These are phyloP conservation scores for Russula earlei DNA, from an alignment of 768 basidiomycete species.

Conservation along the genomic window DNA sequence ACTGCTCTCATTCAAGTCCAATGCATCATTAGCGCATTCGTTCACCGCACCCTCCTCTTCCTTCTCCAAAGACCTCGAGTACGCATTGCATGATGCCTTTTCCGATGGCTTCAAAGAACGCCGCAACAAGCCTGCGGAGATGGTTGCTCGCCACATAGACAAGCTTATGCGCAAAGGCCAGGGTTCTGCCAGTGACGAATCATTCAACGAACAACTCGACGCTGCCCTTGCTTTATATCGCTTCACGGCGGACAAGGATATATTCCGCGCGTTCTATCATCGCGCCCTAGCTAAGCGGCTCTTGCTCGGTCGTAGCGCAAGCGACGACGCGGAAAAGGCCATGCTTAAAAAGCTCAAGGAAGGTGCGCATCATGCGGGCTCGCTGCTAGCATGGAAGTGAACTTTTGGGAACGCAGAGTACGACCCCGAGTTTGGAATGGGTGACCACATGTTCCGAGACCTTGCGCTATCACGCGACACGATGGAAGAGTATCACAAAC, in stretches of 20 bases:
- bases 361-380: constrained; percentile 28
- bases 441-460: constrained; percentile 94
- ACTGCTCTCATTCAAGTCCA: constrained; percentile 58
- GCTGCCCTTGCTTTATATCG: constrained; percentile 66
- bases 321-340: constrained; percentile 75
- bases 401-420: constrained; percentile 46
- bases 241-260: constrained; percentile 87
- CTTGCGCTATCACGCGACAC: constrained; percentile 66
- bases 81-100: constrained; percentile 68
- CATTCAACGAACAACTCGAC: constrained; percentile 56
- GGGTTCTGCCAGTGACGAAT: constrained; percentile 49
- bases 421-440: constrained; percentile 91
- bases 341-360: constrained; percentile 84
- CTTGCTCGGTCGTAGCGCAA: constrained; percentile 75
- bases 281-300: constrained; percentile 81
- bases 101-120: constrained; percentile 62
- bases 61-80: constrained; percentile 40
- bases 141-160: constrained; percentile 89
- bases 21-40: constrained; percentile 41
- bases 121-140: constrained; percentile 79
- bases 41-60: constrained; percentile 40
- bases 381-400: not conserved
- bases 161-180: constrained; percentile 82
- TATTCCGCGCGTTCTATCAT: constrained; percentile 89
- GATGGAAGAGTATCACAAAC: constrained; percentile 54